Conservation (phyloP, 1,284 basidiomycete genomes). For the Phellopilus nigrolimitatus region DNA sequence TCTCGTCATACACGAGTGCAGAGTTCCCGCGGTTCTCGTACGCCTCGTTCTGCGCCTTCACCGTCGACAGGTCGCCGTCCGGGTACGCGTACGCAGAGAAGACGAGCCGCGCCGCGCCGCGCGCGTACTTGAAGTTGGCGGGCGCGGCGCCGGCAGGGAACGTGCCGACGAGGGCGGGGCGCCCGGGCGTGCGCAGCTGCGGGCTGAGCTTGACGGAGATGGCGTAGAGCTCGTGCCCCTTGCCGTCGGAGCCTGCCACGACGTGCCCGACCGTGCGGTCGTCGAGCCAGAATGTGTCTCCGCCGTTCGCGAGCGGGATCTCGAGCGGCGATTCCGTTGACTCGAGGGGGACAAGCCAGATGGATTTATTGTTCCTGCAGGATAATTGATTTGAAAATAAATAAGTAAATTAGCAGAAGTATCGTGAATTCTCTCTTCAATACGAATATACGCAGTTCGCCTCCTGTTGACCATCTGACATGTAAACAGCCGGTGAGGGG, state of each 20-base stretch:
- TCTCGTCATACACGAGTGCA: constrained; percentile 75
- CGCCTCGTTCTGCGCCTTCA: constrained; percentile 60
- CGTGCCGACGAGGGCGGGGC: constrained; percentile 42
- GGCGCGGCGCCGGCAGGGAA: constrained; percentile 60
- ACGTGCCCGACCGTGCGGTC: constrained; percentile 63
- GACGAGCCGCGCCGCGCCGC: constrained; percentile 45
- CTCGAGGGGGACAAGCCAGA: constrained; percentile 58
- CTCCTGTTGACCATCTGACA: no score
- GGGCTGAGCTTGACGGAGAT: constrained; percentile 44
- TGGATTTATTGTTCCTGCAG: constrained; percentile 60
- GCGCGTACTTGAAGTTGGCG: constrained; percentile 64
- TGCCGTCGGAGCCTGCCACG: constrained; percentile 41
- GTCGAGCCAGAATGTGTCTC: constrained; percentile 74
- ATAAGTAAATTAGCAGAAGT: not conserved
- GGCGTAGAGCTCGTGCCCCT: constrained; percentile 53
- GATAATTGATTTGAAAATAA: constrained; percentile 2
- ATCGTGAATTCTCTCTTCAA: not conserved
- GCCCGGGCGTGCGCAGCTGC: constrained; percentile 28
- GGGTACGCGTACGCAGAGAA: constrained; percentile 77
- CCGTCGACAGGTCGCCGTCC: constrained; percentile 65
- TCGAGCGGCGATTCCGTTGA: constrained; percentile 43
- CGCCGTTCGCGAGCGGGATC: constrained; percentile 33
- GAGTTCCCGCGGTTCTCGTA: constrained; percentile 70
- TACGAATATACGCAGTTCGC: not conserved
- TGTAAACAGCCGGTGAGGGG: no score